phyloP scores from a whole-genome alignment of 2,329 filamentous ascomycete genomes.

The Aspergillus hiratsukae region DNA sequence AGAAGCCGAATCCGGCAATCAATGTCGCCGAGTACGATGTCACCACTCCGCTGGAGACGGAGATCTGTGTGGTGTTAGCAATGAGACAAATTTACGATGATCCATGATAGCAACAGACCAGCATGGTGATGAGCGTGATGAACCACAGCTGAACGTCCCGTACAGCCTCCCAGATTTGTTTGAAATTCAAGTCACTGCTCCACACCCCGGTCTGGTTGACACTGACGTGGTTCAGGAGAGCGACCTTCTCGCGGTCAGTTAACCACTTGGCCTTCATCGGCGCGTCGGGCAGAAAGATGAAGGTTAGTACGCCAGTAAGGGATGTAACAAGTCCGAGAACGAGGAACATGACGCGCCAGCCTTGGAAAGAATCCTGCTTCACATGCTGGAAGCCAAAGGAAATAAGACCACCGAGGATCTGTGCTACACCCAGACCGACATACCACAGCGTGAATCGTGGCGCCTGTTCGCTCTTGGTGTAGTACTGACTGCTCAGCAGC shows the following conservation, averaged over 20 bases:
- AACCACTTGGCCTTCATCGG: conserved; percentile 14
- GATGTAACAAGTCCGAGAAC: conserved; percentile 42
- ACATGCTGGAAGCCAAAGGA: conserved; percentile 52
- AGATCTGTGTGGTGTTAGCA: not conserved
- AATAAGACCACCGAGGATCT: conserved; percentile 31
- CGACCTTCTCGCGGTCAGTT: conserved; percentile 35
- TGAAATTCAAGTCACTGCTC: conserved; percentile 45
- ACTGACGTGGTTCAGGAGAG: conserved; percentile 39
- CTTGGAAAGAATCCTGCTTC: conserved; percentile 23
- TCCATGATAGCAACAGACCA: not conserved
- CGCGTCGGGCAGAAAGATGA: conserved; percentile 34
- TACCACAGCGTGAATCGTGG: conserved; percentile 61
- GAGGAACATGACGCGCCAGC: conserved; percentile 48
- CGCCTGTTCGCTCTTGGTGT: conserved; percentile 54
- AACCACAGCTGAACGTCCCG: conserved; percentile 45
- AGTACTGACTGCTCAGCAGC: conserved; percentile 59
- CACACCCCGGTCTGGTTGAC: conserved; percentile 50
- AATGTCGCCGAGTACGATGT: conserved; percentile 45
- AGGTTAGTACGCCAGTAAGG: conserved; percentile 34
- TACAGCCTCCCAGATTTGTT: conserved; percentile 46
- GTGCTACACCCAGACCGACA: conserved; percentile 55
- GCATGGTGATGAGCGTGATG: conserved; percentile 26
- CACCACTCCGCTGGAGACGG: conserved; percentile 39
- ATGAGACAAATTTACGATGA: not conserved
- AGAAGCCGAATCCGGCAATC: conserved; percentile 39